Conservation (phyloP, 352 stramenopile species). For the Pythium utonaiense region DNA sequence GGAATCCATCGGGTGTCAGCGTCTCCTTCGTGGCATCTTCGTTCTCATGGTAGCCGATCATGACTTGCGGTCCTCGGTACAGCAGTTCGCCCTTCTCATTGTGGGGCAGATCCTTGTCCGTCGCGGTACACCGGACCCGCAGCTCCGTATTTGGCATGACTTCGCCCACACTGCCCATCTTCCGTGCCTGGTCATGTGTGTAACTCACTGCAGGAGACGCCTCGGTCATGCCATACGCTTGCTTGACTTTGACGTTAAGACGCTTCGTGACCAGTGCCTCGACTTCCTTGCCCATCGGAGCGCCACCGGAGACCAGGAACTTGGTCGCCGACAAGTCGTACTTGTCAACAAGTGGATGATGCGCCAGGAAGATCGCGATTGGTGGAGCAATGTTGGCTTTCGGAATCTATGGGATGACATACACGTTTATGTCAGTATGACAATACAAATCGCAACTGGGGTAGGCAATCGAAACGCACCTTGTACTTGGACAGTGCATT, state of each 20-base stretch:
- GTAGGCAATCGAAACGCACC: conserved; percentile 1
- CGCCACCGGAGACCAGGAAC: conserved; percentile 65
- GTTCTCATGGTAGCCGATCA: conserved; percentile 82
- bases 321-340: conserved; percentile 87
- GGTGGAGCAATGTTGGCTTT: conserved; percentile 83
- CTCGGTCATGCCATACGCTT: conserved; percentile 48
- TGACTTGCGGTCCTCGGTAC: conserved; percentile 39
- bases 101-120: conserved; percentile 26
- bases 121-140: conserved; percentile 31
- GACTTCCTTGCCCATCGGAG: conserved; percentile 65
- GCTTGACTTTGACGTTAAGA: conserved; percentile 37
- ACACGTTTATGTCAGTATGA: too few species aligned
- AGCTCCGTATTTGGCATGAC: conserved; percentile 34
- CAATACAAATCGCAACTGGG: too few species aligned
- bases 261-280: conserved; percentile 50
- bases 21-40: conserved; percentile 77
- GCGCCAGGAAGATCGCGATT: conserved; percentile 77
- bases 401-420: not conserved
- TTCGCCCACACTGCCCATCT: conserved; percentile 17
- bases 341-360: conserved; percentile 88
- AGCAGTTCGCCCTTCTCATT: conserved; percentile 58
- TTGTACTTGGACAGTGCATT: conserved; percentile 68
- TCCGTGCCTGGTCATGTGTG: conserved; percentile 4
- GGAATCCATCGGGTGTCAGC: conserved; percentile 74
- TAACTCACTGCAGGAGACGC: conserved; percentile 25